These are phyloP conservation scores for Xylaria grammica DNA, from an alignment of 495 filamentous ascomycete genomes.

Conservation along the genomic window DNA sequence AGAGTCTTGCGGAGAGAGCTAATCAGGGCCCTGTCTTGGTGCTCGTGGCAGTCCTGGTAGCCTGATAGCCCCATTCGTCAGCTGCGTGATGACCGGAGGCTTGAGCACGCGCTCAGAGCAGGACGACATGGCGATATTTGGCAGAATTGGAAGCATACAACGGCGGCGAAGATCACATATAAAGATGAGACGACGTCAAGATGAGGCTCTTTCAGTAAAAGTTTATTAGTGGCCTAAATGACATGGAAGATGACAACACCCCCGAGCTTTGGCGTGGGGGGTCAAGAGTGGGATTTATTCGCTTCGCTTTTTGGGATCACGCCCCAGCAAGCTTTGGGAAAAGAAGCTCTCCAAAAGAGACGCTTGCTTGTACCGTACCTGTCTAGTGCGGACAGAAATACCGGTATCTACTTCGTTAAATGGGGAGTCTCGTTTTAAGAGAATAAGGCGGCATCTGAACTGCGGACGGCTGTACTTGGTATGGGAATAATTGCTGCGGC, in stretches of 20 bases:
- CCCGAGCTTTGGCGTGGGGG: slow-evolving; percentile 34
- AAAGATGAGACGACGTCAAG: slow-evolving; percentile 37
- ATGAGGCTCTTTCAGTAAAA: slow-evolving; percentile 42
- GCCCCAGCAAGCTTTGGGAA: neutral
- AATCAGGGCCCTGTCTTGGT: slow-evolving; percentile 16
- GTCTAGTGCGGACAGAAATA: neutral
- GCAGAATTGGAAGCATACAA: slow-evolving; percentile 20
- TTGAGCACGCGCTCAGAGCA: slow-evolving; percentile 11
- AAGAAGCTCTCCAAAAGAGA: too few species aligned
- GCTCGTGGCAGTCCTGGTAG: slow-evolving; percentile 18
- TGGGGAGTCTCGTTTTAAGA: neutral
- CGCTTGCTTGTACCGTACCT: neutral
- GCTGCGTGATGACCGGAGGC: slow-evolving; percentile 11
- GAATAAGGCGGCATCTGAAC: neutral
- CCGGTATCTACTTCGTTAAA: too few species aligned
- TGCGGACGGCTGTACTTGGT: neutral
- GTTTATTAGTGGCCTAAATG: slow-evolving; percentile 40
- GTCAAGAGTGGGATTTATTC: slow-evolving; percentile 38
- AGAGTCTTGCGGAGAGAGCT: slow-evolving; percentile 14
- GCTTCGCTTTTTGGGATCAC: slow-evolving; percentile 17
- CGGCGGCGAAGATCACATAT: slow-evolving; percentile 21
- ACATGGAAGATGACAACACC: slow-evolving; percentile 43
- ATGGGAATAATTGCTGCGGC: neutral
- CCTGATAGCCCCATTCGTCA: slow-evolving; percentile 19
- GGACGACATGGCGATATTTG: slow-evolving; percentile 14